Evolutionary conservation across 192 early-diverging fungal species (phyloP).

Genomic region (Backusella sp.): DNA sequence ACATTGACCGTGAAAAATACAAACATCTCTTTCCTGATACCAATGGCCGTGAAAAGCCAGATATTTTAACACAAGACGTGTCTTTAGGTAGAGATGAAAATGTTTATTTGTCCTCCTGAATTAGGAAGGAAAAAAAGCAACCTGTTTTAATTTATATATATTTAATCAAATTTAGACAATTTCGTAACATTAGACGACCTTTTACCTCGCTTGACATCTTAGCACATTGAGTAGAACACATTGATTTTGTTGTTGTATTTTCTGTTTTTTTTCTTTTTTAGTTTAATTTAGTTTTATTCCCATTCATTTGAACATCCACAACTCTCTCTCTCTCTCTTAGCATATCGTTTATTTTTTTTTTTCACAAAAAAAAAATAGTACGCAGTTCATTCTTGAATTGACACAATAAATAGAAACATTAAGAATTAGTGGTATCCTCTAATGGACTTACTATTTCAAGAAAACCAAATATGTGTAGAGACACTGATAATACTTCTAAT

Average conservation of each 20-base stretch:
- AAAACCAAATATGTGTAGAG: too few species aligned
- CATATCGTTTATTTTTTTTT: neutral
- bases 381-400: too few species aligned
- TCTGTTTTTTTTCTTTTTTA: neutral
- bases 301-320: too few species aligned
- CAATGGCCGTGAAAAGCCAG: neutral
- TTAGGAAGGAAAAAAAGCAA: neutral
- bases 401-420: too few species aligned
- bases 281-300: too few species aligned
- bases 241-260: neutral
- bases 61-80: neutral
- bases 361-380: neutral
- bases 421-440: too few species aligned
- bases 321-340: too few species aligned
- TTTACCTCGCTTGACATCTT: neutral
- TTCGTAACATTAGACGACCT: neutral
- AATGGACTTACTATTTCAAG: too few species aligned
- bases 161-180: neutral
- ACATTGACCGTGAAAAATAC: conserved; percentile 22
- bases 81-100: neutral
- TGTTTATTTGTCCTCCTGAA: neutral
- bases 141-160: neutral
- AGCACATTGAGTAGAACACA: neutral
- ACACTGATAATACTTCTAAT: too few species aligned
- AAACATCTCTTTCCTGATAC: conserved; percentile 21